Evolutionary conservation across 345 rosid species (phyloP), one percentile per base, ranked within the genome.

Genomic region (Schrenkiella parvula): DNA sequence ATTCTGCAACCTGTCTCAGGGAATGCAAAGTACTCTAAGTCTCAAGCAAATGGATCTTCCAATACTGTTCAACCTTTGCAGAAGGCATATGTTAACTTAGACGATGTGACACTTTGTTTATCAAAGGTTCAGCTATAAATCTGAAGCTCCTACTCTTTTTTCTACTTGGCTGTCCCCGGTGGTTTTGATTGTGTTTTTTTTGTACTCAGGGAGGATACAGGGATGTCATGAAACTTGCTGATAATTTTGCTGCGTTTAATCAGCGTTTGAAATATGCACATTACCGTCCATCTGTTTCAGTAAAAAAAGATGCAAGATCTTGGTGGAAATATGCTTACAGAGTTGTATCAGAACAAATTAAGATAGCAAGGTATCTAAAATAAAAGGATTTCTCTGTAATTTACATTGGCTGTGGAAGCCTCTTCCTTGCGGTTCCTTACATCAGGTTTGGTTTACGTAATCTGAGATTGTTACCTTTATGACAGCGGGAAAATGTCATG

Each of bases 321-420:
- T 95, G 99, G 99, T 95, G 99, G 99, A 91, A 81, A 78, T 95
- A 91, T 81, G 97, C 96, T 29, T 88, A 61, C 68, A 87, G 75
- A 84, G 92, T 81, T 79, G 85, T 89, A 84, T 91, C 93, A 63
- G 93, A 87, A 64, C 96, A 88, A 87, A 81, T 85, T 70, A 87
- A 91, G 84, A 87, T 80, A 76, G 92, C 87, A 59, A 85, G 99
- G 99, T 95, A 84, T 57, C 25, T 28, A 23, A 72, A 39, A 41
- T 64, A 64, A 11, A 54, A n/a, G n/a, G 62, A 25, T 71, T 56
- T 71, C 54, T 47, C 52, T 13, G 8, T 72, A 28, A 55, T 39
- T n/a, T 44, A 29, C 54, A 12, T 44, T 28, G 44, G 42, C 31
- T 70, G 53, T 76, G 66, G 66, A 71, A 56, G 56, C 14, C 13